Evolutionary conservation across 1,139 yeast genomes (phyloP).

Genomic region (Yamadazyma blattariae): DNA sequence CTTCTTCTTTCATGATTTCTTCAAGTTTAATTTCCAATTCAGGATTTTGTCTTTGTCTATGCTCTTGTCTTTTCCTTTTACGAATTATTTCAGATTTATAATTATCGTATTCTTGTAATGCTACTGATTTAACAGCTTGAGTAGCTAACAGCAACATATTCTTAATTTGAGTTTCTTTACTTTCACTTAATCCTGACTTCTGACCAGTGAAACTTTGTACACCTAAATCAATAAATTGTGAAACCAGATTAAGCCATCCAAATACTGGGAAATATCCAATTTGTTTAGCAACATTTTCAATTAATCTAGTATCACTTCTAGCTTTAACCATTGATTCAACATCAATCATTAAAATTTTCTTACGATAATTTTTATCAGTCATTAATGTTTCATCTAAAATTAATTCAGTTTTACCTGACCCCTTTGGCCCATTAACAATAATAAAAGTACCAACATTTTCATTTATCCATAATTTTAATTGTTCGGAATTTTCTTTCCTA

Average conservation of each 20-base stretch:
- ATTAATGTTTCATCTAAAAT: conserved; percentile 68
- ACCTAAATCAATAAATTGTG: conserved; percentile 78
- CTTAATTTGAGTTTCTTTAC: conserved; percentile 78
- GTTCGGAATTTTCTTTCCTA: conserved; percentile 63
- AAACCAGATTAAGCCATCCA: conserved; percentile 84
- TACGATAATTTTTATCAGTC: conserved; percentile 38
- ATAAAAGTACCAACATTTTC: conserved; percentile 83
- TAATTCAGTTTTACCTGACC: conserved; percentile 85
- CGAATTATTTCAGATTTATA: conserved; percentile 21
- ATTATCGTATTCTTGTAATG: conserved; percentile 41
- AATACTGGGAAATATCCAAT: conserved; percentile 91
- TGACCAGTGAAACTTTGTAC: conserved; percentile 93
- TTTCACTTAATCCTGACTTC: conserved; percentile 85
- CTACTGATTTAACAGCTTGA: conserved; percentile 69
- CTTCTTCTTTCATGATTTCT: conserved; percentile 62
- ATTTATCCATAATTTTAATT: conserved; percentile 73
- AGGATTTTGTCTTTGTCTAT: conserved; percentile 11
- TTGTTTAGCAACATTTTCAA: conserved; percentile 68
- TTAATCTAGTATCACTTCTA: conserved; percentile 67
- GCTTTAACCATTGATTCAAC: conserved; percentile 75
- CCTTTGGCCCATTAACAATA: conserved; percentile 88
- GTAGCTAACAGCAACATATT: conserved; percentile 75
- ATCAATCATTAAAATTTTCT: conserved; percentile 67
- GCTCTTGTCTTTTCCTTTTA: conserved; percentile 15
- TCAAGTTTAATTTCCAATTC: conserved; percentile 12